Evolutionary conservation across 1,284 basidiomycete species (phyloP).

Genomic region (Ganoderma sp.): DNA sequence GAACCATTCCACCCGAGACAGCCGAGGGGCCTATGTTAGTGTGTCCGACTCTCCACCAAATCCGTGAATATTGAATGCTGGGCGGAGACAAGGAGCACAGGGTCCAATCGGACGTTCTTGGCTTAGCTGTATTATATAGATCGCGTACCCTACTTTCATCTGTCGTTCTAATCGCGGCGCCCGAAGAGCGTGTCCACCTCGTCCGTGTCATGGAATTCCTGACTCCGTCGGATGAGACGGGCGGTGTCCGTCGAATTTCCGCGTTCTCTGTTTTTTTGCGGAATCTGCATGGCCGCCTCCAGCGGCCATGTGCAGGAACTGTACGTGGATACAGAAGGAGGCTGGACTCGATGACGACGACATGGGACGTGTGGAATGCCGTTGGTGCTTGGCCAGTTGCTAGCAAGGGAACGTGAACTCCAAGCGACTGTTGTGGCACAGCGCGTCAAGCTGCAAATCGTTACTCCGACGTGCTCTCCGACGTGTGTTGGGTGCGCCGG

Average conservation of each 20-base stretch:
- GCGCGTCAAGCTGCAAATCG: neutral
- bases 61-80: conserved; percentile 9
- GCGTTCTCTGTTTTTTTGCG: neutral
- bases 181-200: neutral
- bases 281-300: neutral
- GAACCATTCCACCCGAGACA: conserved; percentile 33
- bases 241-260: neutral
- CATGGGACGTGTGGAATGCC: neutral
- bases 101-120: conserved; percentile 21
- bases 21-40: conserved; percentile 49
- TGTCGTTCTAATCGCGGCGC: conserved; percentile 12
- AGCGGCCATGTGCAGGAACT: neutral
- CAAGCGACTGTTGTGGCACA: neutral
- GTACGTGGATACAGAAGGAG: neutral
- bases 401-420: neutral
- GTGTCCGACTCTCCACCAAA: conserved; percentile 40
- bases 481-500: neutral
- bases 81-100: neutral
- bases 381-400: neutral
- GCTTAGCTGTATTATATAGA: conserved; percentile 27
- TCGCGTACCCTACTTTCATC: conserved; percentile 17
- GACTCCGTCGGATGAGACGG: neutral
- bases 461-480: neutral
- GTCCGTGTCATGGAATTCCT: neutral
- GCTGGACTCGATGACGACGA: neutral